These are phyloP conservation scores for Salinomyces thailandicus DNA, from an alignment of 2,329 filamentous ascomycete species.

Conservation along the genomic window DNA sequence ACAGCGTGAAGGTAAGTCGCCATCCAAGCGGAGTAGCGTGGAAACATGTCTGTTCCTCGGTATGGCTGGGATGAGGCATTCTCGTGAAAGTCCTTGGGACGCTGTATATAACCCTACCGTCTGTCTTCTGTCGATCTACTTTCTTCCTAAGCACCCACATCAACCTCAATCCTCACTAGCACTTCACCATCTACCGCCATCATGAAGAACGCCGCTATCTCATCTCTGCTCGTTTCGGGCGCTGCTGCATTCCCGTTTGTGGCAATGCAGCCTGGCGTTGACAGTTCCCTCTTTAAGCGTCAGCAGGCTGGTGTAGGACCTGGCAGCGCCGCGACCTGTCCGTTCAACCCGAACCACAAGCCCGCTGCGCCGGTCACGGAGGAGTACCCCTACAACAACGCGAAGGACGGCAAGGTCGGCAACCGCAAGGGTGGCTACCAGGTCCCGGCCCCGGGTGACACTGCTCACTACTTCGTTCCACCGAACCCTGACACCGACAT, in stretches of 20 bases:
- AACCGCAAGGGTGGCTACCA: conserved; percentile 33
- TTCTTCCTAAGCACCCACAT: no score
- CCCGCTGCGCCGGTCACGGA: conserved; percentile 26
- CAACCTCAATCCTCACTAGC: background rate
- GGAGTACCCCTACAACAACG: conserved; percentile 34
- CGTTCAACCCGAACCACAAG: conserved; percentile 31
- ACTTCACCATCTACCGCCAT: background rate
- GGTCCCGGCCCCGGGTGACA: conserved; percentile 34
- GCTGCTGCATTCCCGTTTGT: conserved; percentile 32
- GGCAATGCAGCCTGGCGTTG: conserved; percentile 26
- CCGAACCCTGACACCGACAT: conserved; percentile 29
- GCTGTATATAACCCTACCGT: no score
- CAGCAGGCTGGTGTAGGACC: conserved; percentile 24
- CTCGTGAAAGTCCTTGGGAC: no score
- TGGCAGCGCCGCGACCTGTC: conserved; percentile 25
- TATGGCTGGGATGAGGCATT: no score
- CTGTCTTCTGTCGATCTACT: no score
- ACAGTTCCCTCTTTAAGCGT: conserved; percentile 22
- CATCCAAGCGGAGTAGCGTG: no score
- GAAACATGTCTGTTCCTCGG: no score
- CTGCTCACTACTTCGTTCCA: conserved; percentile 28
- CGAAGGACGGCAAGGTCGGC: conserved; percentile 33
- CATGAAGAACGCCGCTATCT: conserved; percentile 19
- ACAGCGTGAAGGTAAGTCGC: no score
- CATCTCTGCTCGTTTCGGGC: conserved; percentile 16